phyloP scores from a whole-genome alignment of 371 early-diverging fungal genomes.

The Mucor saturninus region DNA sequence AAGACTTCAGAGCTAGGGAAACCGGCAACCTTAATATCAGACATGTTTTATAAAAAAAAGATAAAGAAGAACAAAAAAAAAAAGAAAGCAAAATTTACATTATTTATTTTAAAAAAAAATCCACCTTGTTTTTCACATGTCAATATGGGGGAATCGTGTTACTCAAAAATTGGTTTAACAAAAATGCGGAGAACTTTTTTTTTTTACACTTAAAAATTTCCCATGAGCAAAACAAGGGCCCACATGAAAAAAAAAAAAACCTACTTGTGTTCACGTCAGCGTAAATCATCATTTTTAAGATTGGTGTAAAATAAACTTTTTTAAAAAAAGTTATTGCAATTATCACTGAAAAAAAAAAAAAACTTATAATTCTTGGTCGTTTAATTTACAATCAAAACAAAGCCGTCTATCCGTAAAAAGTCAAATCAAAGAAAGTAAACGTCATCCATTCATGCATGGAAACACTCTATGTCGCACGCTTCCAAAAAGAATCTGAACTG shows the following conservation, averaged over 20 bases:
- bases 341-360: too few relatives aligned
- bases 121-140: not conserved
- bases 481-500: too few relatives aligned
- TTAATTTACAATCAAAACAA: too few relatives aligned
- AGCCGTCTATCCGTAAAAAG: too few relatives aligned
- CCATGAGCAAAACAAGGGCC: conserved; percentile 1
- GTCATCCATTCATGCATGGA: too few relatives aligned
- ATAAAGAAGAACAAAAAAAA: conserved; percentile 3
- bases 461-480: too few relatives aligned
- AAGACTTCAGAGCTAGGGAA: conserved; percentile 52
- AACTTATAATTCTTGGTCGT: too few relatives aligned
- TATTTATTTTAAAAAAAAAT: not conserved
- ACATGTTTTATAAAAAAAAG: conserved; percentile 26
- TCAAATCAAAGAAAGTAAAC: too few relatives aligned
- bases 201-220: not conserved
- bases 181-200: conserved; percentile 4
- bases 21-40: conserved; percentile 53
- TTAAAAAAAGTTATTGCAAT: too few relatives aligned
- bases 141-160: not conserved
- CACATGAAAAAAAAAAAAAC: not conserved
- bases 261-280: too few relatives aligned
- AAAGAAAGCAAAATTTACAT: not conserved
- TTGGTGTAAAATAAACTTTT: too few relatives aligned
- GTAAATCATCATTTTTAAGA: too few relatives aligned
- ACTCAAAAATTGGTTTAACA: not conserved